These are phyloP conservation scores for Suhomyces kunorum DNA, from an alignment of 1,139 yeast genomes.

Conservation along the genomic window DNA sequence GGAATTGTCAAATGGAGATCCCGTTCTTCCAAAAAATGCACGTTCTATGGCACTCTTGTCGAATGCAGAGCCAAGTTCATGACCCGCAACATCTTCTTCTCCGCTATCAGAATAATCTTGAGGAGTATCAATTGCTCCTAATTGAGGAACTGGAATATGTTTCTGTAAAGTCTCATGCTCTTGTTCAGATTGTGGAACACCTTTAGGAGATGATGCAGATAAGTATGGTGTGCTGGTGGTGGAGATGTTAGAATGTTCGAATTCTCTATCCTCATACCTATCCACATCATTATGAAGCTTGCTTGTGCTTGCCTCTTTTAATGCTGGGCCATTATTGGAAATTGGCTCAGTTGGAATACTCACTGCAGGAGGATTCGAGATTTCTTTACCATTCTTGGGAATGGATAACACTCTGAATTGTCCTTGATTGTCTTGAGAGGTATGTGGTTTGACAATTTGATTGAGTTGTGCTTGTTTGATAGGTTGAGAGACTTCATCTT, in stretches of 20 bases:
- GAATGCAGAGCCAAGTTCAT: neutral
- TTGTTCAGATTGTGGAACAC: conserved; percentile 1
- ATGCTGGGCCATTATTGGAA: no score
- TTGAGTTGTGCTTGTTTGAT: neutral
- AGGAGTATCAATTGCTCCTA: conserved; percentile 8
- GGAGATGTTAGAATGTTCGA: neutral
- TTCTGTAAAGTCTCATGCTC: neutral
- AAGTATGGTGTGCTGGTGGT: conserved; percentile 10
- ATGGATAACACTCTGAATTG: neutral
- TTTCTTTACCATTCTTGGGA: no score
- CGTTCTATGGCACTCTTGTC: conserved; percentile 2
- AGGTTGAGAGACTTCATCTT: neutral
- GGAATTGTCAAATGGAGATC: neutral
- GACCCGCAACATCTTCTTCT: conserved; percentile 4
- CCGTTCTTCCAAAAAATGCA: conserved; percentile 2
- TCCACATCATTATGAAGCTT: no score
- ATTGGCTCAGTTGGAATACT: neutral
- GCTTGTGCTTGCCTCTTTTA: no score
- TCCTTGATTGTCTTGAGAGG: neutral
- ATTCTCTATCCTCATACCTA: neutral
- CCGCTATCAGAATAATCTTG: conserved; percentile 6
- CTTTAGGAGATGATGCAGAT: conserved; percentile 6
- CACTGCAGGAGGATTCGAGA: no score
- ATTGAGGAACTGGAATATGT: conserved; percentile 13
- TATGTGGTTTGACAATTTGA: neutral